phyloP scores from a whole-genome alignment of 2,329 filamentous ascomycete species.

The Aspergillus fumigatus region DNA sequence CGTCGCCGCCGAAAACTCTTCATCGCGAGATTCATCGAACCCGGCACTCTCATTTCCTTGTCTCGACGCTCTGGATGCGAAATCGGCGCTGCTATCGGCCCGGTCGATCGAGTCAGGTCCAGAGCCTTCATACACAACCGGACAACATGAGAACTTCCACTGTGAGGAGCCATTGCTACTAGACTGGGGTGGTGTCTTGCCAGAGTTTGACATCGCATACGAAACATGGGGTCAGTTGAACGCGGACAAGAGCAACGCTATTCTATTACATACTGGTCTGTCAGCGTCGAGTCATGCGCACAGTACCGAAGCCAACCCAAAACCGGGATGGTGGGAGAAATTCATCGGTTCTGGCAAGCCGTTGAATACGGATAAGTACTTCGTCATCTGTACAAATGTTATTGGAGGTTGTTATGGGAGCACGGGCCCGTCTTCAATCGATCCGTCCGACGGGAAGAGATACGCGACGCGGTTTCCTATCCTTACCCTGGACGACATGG shows the following conservation, averaged over 20 bases:
- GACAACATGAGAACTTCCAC: slow-evolving; percentile 73
- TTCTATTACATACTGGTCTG: slow-evolving; percentile 87
- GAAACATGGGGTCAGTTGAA: slow-evolving; percentile 71
- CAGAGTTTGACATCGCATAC: slow-evolving; percentile 84
- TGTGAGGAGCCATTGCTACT: slow-evolving; percentile 71
- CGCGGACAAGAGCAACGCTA: slow-evolving; percentile 73
- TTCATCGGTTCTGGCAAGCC: slow-evolving; percentile 87
- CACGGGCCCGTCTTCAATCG: slow-evolving; percentile 81
- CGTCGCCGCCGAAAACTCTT: slow-evolving; percentile 17
- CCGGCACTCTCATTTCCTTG: slow-evolving; percentile 87
- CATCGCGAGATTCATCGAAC: slow-evolving; percentile 54
- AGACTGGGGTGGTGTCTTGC: slow-evolving; percentile 92
- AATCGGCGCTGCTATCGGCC: slow-evolving; percentile 68
- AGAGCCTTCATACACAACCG: slow-evolving; percentile 90
- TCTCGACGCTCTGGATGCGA: slow-evolving; percentile 75
- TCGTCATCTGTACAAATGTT: slow-evolving; percentile 94
- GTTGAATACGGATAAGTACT: slow-evolving; percentile 86
- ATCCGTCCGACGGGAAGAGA: slow-evolving; percentile 78
- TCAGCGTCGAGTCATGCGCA: slow-evolving; percentile 97
- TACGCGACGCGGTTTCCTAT: slow-evolving; percentile 97
- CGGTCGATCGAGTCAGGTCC: slow-evolving; percentile 70
- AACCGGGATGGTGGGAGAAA: slow-evolving; percentile 97
- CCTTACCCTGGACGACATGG: slow-evolving; percentile 95
- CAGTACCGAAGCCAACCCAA: slow-evolving; percentile 79
- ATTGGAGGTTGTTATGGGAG: slow-evolving; percentile 94